Percentiles rank a stretch among this genome's conserved stretches.
phyloP scores from a whole-genome alignment of 768 basidiomycete species.

The Boletus edulis region DNA sequence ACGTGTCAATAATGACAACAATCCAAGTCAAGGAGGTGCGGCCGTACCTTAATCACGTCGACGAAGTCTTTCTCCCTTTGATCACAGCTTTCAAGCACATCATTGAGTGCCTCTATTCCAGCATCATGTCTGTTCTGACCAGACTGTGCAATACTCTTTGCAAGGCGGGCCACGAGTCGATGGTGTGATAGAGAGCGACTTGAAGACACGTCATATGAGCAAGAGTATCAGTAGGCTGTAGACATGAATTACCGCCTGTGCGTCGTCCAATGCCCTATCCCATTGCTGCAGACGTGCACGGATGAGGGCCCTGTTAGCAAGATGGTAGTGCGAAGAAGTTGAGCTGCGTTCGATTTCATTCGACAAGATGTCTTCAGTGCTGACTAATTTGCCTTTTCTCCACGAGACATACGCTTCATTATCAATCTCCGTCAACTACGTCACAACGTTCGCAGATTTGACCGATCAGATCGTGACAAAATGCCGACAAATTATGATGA shows the following conservation, averaged over 20 bases:
- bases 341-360: slow-evolving; percentile 6
- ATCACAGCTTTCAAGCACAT: background rate
- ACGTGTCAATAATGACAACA: background rate
- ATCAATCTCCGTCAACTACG: slow-evolving; percentile 13
- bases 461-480: slow-evolving; percentile 1
- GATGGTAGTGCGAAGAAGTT: background rate
- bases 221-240: background rate
- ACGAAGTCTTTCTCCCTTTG: slow-evolving; percentile 6
- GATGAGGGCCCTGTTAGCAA: slow-evolving; percentile 16
- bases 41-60: slow-evolving; percentile 10
- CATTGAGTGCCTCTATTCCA: background rate
- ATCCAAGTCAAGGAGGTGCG: background rate
- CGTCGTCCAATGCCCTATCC: slow-evolving; percentile 12
- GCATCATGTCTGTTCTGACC: background rate
- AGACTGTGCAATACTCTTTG: slow-evolving; percentile 1
- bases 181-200: slow-evolving; percentile 6
- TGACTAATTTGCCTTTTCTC: slow-evolving; percentile 3
- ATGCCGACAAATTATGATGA: background rate
- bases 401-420: slow-evolving; percentile 8
- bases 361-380: slow-evolving; percentile 14
- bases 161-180: slow-evolving; percentile 13
- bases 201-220: background rate
- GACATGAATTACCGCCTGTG: slow-evolving; percentile 2
- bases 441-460: background rate
- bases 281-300: slow-evolving; percentile 7